A percentile compares a stretch with the other conserved stretches of the same genome.
These are phyloP conservation scores for Trapa bicornis DNA, from an alignment of 345 rosid species.

Conservation along the genomic window DNA sequence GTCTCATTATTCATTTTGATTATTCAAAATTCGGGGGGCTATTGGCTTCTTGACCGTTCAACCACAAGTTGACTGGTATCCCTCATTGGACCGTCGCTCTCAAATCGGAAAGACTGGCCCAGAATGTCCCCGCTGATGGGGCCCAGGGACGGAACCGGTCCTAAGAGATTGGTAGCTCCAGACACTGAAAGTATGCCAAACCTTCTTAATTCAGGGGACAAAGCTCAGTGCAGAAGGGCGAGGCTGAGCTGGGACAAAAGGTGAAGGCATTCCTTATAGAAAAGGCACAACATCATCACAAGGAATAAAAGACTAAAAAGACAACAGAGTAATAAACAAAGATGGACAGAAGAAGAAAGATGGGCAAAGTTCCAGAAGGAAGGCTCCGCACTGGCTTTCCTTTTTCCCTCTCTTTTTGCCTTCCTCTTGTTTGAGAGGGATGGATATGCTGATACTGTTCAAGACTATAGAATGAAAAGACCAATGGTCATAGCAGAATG, in stretches of 20 bases:
- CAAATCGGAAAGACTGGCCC: neutral
- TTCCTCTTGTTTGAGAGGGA: neutral
- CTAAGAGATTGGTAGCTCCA: too few species aligned
- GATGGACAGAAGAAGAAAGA: neutral
- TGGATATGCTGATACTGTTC: neutral
- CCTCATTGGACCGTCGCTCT: neutral
- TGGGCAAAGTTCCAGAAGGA: neutral
- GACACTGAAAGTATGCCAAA: neutral
- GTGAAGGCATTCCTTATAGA: neutral
- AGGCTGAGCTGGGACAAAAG: neutral
- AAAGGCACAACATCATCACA: neutral
- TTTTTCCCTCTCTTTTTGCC: neutral
- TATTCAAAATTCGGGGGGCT: too few species aligned
- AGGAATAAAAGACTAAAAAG: neutral
- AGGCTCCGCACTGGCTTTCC: neutral
- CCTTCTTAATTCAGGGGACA: conserved; percentile 1
- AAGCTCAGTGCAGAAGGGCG: neutral
- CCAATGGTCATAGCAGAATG: neutral
- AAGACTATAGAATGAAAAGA: neutral
- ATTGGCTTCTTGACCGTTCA: too few species aligned
- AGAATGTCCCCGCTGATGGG: neutral
- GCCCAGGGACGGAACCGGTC: too few species aligned
- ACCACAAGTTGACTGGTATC: neutral
- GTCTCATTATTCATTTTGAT: too few species aligned
- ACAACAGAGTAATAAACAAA: neutral